These are phyloP conservation scores for Penicillium coprophilum DNA, from an alignment of 495 filamentous ascomycete genomes.

Conservation along the genomic window DNA sequence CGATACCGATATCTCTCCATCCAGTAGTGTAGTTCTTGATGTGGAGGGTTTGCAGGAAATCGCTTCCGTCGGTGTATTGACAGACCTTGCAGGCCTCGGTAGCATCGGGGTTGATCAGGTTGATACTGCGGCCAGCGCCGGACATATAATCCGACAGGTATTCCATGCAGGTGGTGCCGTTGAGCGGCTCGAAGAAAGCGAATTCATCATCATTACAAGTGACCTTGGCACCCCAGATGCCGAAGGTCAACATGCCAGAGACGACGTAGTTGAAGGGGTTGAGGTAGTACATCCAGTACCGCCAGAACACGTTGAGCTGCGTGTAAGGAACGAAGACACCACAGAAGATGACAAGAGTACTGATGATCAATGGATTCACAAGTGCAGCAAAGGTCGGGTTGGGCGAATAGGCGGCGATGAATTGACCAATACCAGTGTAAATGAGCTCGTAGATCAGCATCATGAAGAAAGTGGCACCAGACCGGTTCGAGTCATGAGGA, in stretches of 20 bases:
- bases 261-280: conserved; percentile 72
- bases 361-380: conserved; percentile 55
- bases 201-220: conserved; percentile 58
- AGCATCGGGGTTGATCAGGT: conserved; percentile 51
- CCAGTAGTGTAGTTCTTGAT: conserved; percentile 43
- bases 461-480: conserved; percentile 55
- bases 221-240: conserved; percentile 56
- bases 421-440: conserved; percentile 59
- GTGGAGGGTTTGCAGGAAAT: conserved; percentile 42
- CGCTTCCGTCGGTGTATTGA: conserved; percentile 39
- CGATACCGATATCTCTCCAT: conserved; percentile 46
- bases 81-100: conserved; percentile 61
- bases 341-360: conserved; percentile 56
- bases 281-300: conserved; percentile 75
- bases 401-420: conserved; percentile 58
- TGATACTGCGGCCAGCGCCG: conserved; percentile 46
- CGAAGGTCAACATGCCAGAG: conserved; percentile 56
- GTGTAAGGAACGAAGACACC: conserved; percentile 41
- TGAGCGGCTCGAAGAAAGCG: conserved; percentile 53
- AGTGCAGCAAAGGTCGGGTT: conserved; percentile 55
- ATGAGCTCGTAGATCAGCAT: conserved; percentile 54
- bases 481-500: conserved; percentile 39
- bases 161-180: conserved; percentile 53
- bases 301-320: conserved; percentile 58
- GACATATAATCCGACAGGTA: conserved; percentile 57